These are phyloP conservation scores for Clarireedia monteithiana DNA, from an alignment of 2,329 filamentous ascomycete species.

Conservation along the genomic window DNA sequence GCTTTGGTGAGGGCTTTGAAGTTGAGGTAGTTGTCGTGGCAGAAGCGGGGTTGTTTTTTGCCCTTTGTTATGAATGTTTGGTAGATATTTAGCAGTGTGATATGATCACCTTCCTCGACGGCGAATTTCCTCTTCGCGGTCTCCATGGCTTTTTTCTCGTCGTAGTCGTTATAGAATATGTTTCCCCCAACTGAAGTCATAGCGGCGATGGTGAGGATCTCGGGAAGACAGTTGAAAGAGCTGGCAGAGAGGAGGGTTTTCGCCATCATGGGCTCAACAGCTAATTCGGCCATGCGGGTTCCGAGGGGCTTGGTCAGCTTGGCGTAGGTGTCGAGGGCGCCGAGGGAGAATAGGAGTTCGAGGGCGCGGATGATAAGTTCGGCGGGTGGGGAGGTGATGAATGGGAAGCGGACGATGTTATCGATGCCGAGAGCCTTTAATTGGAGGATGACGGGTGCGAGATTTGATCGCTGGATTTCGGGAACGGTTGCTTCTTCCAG, in stretches of 20 bases:
- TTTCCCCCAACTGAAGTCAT: constrained; percentile 84
- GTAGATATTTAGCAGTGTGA: constrained; percentile 91
- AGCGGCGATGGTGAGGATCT: constrained; percentile 85
- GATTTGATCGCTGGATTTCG: constrained; percentile 86
- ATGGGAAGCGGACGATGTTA: constrained; percentile 87
- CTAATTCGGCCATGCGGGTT: constrained; percentile 82
- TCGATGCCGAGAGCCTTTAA: constrained; percentile 93
- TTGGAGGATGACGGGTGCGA: constrained; percentile 81
- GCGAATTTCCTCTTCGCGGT: constrained; percentile 73
- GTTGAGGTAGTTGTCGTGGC: constrained; percentile 78
- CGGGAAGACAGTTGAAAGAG: constrained; percentile 69
- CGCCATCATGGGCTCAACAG: constrained; percentile 92
- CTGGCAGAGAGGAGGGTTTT: constrained; percentile 73
- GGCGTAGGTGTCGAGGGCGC: constrained; percentile 81
- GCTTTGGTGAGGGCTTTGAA: constrained; percentile 77
- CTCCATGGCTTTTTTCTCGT: constrained; percentile 68
- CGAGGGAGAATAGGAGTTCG: constrained; percentile 79
- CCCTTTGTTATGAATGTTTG: constrained; percentile 79
- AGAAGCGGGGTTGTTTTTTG: constrained; percentile 78
- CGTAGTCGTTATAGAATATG: constrained; percentile 76
- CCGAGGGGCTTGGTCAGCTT: constrained; percentile 88
- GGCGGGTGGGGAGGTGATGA: constrained; percentile 76
- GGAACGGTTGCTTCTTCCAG: constrained; percentile 71
- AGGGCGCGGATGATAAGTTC: constrained; percentile 79
- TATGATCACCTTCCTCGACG: constrained; percentile 86